A percentile compares a stretch with the other conserved stretches of the same genome.
Conservation (phyloP, 1,139 yeast species). For the Magnusiomyces fungicola region DNA sequence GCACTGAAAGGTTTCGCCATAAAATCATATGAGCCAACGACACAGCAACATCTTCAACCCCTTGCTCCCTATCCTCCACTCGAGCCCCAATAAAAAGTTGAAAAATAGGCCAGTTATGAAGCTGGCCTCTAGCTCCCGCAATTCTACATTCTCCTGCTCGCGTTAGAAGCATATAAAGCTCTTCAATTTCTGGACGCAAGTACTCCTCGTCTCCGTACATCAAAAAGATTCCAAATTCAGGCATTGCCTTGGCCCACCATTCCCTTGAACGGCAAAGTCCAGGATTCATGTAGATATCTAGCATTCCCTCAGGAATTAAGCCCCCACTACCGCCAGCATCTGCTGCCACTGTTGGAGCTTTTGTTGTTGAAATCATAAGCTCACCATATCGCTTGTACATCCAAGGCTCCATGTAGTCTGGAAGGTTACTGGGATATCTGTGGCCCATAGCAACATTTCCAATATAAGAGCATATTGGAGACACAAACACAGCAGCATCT, state of each 20-base stretch:
- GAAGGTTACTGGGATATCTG: background rate
- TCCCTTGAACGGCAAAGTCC: constrained; percentile 31
- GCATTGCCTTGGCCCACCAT: constrained; percentile 39
- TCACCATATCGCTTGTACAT: constrained; percentile 3
- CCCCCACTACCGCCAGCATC: background rate
- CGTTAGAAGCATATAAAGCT: constrained; percentile 23
- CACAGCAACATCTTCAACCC: constrained; percentile 24
- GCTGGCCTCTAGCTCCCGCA: constrained; percentile 24
- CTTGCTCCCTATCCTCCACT: constrained; percentile 24
- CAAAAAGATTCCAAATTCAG: constrained; percentile 34
- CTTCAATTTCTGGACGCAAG: constrained; percentile 33
- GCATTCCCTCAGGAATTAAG: constrained; percentile 11
- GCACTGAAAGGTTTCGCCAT: constrained; percentile 19
- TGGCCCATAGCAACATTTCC: background rate
- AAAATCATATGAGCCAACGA: constrained; percentile 28
- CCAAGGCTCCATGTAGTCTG: constrained; percentile 6
- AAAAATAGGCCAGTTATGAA: constrained; percentile 33
- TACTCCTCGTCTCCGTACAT: constrained; percentile 38
- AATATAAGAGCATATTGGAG: constrained; percentile 28
- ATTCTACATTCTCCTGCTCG: constrained; percentile 19
- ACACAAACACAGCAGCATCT: constrained; percentile 34
- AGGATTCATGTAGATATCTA: constrained; percentile 33
- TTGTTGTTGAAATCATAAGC: background rate
- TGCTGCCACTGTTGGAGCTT: background rate
- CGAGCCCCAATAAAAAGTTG: constrained; percentile 25